phyloP scores from a whole-genome alignment of 2,329 filamentous ascomycete species.

The Chaetomium sp. region DNA sequence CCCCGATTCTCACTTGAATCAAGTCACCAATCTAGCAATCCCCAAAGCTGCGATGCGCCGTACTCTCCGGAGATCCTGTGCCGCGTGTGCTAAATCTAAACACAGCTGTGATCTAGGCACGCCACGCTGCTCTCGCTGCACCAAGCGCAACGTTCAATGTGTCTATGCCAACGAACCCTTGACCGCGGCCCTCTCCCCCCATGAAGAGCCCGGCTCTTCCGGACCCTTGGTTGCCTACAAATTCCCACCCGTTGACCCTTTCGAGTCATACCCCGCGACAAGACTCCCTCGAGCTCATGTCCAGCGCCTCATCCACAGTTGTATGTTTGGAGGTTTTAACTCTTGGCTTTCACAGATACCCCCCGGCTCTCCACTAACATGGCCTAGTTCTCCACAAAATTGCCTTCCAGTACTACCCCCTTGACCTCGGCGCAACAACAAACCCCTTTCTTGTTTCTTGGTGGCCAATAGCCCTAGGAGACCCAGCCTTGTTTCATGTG shows the following conservation, averaged over 20 bases:
- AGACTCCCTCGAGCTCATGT: constrained; percentile 44
- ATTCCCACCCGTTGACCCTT: constrained; percentile 43
- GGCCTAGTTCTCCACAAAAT: constrained; percentile 48
- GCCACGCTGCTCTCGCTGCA: constrained; percentile 49
- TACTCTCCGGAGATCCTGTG: constrained; percentile 52
- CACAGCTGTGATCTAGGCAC: constrained; percentile 49
- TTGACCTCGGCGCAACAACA: constrained; percentile 44
- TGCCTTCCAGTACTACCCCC: constrained; percentile 54
- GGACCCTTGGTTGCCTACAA: constrained; percentile 24
- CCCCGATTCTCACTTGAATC: too few relatives aligned
- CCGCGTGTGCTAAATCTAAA: constrained; percentile 49
- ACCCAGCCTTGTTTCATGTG: constrained; percentile 52
- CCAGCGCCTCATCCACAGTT: constrained; percentile 50
- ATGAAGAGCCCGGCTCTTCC: not conserved
- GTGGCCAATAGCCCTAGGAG: constrained; percentile 52
- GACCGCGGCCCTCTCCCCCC: constrained; percentile 22
- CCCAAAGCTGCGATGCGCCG: constrained; percentile 37
- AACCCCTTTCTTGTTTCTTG: constrained; percentile 54
- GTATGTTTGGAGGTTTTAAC: constrained; percentile 32
- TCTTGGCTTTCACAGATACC: too few relatives aligned
- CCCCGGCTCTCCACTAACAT: not conserved
- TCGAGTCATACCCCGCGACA: constrained; percentile 50
- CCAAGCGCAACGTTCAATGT: constrained; percentile 42
- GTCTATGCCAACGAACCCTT: constrained; percentile 49
- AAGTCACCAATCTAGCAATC: too few relatives aligned